Percentiles rank a stretch among this genome's conserved stretches.
phyloP scores from a whole-genome alignment of 768 basidiomycete genomes.

The Ephemerocybe angulata region DNA sequence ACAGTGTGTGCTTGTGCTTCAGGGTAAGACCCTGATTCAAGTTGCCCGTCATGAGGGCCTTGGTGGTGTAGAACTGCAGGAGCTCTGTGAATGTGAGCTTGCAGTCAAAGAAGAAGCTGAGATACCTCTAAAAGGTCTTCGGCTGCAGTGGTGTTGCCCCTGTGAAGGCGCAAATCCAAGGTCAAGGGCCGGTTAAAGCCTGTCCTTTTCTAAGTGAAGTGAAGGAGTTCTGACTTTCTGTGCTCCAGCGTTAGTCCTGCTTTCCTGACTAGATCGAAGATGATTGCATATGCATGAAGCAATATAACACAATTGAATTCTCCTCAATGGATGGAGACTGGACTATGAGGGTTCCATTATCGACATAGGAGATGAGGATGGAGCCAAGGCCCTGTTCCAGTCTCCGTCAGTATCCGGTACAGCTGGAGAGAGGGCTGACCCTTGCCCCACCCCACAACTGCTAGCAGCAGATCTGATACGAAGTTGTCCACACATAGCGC shows the following conservation, averaged over 20 bases:
- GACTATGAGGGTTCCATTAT: neutral
- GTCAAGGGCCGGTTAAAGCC: neutral
- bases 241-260: neutral
- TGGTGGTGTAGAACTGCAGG: neutral
- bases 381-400: neutral
- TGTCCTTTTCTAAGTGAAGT: neutral
- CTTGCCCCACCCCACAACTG: neutral
- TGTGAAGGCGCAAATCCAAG: neutral
- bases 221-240: neutral
- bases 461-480: neutral
- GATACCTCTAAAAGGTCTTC: neutral
- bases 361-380: neutral
- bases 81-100: neutral
- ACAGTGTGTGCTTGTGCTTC: constrained; percentile 4
- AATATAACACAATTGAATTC: neutral
- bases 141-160: neutral
- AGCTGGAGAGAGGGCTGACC: neutral
- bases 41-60: constrained; percentile 3
- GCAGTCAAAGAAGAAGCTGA: neutral
- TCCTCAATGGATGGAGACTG: neutral
- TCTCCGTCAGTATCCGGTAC: neutral
- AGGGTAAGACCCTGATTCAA: constrained; percentile 4
- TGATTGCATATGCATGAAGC: neutral
- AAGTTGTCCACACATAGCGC: neutral
- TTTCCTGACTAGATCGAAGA: neutral